Evolutionary conservation across 2,329 filamentous ascomycete species (phyloP).

Genomic region (Penicillium sp.): DNA sequence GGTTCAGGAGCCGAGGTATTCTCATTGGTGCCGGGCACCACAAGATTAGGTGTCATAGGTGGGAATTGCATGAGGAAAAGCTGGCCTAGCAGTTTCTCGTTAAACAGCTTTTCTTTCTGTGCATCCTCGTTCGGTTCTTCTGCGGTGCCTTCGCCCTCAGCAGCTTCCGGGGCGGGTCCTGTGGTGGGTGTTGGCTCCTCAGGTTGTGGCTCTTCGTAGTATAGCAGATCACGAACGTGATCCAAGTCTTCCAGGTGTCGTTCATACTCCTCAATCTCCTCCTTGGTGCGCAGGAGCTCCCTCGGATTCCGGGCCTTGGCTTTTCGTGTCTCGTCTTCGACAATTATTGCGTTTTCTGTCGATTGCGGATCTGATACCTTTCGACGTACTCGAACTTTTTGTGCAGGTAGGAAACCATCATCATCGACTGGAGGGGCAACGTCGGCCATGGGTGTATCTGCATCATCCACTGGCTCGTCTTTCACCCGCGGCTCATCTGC

Average conservation of each 20-base stretch:
- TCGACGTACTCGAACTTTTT: conserved; percentile 33
- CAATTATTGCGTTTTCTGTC: conserved; percentile 3
- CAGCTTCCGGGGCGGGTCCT: conserved; percentile 1
- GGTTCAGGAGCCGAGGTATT: background rate
- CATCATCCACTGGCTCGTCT: conserved; percentile 49
- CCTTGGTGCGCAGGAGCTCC: conserved; percentile 37
- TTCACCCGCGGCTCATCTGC: conserved; percentile 44
- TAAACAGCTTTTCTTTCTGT: conserved; percentile 21
- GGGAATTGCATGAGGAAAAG: conserved; percentile 61
- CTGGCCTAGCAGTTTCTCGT: conserved; percentile 47
- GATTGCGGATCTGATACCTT: conserved; percentile 23
- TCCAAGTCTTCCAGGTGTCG: conserved; percentile 38
- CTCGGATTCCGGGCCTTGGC: conserved; percentile 13
- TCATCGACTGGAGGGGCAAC: conserved; percentile 27
- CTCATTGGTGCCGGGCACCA: conserved; percentile 29
- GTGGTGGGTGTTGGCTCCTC: conserved; percentile 10
- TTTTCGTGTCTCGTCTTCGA: conserved; percentile 15
- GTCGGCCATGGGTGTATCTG: conserved; percentile 36
- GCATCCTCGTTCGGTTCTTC: conserved; percentile 14
- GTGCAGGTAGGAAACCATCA: conserved; percentile 32
- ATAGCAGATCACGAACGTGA: conserved; percentile 36
- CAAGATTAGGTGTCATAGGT: conserved; percentile 55
- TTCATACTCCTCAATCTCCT: conserved; percentile 42
- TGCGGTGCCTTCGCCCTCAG: conserved; percentile 13
- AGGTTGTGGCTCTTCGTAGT: conserved; percentile 18